Evolutionary conservation across 192 early-diverging fungal genomes (phyloP), one percentile per base, ranked within the genome.

Genomic region (Chytriomyces sp.): DNA sequence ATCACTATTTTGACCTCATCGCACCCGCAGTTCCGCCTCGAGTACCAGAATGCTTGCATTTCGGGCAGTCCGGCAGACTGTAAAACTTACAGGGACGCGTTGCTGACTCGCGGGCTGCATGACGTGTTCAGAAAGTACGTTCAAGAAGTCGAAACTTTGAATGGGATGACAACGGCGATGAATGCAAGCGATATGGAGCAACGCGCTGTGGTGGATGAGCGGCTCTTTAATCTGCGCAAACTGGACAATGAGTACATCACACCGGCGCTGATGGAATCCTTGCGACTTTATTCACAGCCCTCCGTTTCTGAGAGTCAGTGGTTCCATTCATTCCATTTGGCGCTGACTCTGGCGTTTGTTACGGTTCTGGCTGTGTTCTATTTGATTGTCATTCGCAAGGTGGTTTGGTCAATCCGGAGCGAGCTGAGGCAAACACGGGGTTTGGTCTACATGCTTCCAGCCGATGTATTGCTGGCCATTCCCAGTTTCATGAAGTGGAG

Each of bases 381-480:
- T 59, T 35, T 64, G 23, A 28, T 57, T 2, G 28, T 83, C 24
- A 80, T 82, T 64, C 77, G 80, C 8, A 77, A 76, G 8, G 64
- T 84, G 6, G 43, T 82, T 5, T 8, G 28, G 35, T 35, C 44
- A 23, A 61, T 84, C 45, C 43, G 62, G 13, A 73, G 76, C 20
- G 83, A 84, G n/a, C 49, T 66, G 26, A 43, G 61, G 3, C 77
- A 76, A 44, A 82, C 80, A 6, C 64, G 67, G 11, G 78, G 78
- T 4, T 75, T 84, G 67, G 72, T 84, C 6, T 81, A 70, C 46
- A 83, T 83, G 82, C 70, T 81, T 50, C 82, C 82, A 10, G 69
- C 82, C 7, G 79, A 81, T 13, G 69, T 83, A 49, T 61, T 83
- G 28, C 44, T 78, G 60, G 70, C 75, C 50, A 70, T 80, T 47